Conservation (phyloP, 129 eudicot species). For the Tanacetum coccineum region DNA sequence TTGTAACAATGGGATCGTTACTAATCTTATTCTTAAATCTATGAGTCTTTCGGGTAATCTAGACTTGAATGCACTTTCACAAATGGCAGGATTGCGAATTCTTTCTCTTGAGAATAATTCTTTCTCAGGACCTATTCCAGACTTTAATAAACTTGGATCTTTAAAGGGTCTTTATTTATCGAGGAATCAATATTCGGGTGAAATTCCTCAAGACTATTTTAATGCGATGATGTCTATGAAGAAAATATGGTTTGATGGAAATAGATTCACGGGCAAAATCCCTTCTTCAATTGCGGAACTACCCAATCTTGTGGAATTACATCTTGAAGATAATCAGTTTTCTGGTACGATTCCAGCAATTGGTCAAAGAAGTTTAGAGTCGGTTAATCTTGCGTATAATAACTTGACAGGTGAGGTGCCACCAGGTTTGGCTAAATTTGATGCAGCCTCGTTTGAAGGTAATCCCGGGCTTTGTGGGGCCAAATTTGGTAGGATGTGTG, state of each 20-base stretch:
- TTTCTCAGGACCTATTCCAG: slow-evolving; percentile 62
- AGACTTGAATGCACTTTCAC: slow-evolving; percentile 44
- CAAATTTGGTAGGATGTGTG: slow-evolving; percentile 34
- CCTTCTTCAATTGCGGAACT: slow-evolving; percentile 45
- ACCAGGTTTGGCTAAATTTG: slow-evolving; percentile 35
- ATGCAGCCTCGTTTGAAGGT: slow-evolving; percentile 40
- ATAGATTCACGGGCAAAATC: slow-evolving; percentile 52
- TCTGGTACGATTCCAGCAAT: slow-evolving; percentile 49
- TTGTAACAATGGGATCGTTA: slow-evolving; percentile 43
- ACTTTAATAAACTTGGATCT: slow-evolving; percentile 39
- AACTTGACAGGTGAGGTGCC: slow-evolving; percentile 63
- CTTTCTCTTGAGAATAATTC: slow-evolving; percentile 41
- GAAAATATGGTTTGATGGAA: slow-evolving; percentile 59
- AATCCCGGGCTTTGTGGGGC: slow-evolving; percentile 63
- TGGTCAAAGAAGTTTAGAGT: slow-evolving; percentile 32
- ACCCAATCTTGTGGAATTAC: slow-evolving; percentile 45
- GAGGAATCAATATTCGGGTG: slow-evolving; percentile 49
- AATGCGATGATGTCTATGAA: slow-evolving; percentile 38
- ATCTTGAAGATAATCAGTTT: slow-evolving; percentile 58
- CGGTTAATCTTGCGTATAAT: slow-evolving; percentile 52
- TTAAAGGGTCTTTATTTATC: slow-evolving; percentile 54
- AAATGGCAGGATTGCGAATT: slow-evolving; percentile 41
- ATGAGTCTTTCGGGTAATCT: slow-evolving; percentile 59
- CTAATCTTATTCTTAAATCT: slow-evolving; percentile 35
- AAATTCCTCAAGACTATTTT: slow-evolving; percentile 49